Conservation (phyloP, 75 land plant species). For the Ceratopteris richardii region DNA sequence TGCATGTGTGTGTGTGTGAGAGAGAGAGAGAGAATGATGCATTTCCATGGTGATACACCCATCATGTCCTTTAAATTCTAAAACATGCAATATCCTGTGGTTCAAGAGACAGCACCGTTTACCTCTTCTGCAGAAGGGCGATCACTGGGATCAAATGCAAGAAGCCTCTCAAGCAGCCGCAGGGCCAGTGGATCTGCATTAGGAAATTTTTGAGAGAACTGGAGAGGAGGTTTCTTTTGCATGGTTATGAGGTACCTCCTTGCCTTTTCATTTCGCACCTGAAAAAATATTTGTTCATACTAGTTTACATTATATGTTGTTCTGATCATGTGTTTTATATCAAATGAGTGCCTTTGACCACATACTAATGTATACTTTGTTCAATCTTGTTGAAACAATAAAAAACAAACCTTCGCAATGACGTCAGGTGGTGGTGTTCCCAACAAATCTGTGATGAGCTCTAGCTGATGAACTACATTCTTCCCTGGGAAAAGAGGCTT, state of each 20-base stretch:
- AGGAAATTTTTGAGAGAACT: constrained; percentile 53
- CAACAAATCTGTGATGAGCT: constrained; percentile 72
- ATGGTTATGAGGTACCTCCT: constrained; percentile 45
- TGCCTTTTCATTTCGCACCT: constrained; percentile 72
- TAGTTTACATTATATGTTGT: too few relatives aligned
- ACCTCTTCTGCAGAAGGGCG: constrained; percentile 56
- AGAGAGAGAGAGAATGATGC: too few relatives aligned
- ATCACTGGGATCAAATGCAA: constrained; percentile 61
- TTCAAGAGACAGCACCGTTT: too few relatives aligned
- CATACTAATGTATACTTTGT: not conserved
- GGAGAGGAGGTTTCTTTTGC: constrained; percentile 38
- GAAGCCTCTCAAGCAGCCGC: constrained; percentile 39
- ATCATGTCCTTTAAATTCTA: too few relatives aligned
- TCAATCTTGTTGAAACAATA: not conserved
- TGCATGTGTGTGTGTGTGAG: too few relatives aligned
- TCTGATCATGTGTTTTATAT: too few relatives aligned
- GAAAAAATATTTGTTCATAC: constrained; percentile 1
- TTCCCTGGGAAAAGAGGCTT: constrained; percentile 79
- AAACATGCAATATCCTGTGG: too few relatives aligned
- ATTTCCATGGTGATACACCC: too few relatives aligned
- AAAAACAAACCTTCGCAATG: constrained; percentile 51
- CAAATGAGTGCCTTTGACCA: too few relatives aligned
- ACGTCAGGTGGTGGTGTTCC: constrained; percentile 60
- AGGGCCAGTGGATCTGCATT: constrained; percentile 55
- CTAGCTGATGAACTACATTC: constrained; percentile 72